phyloP scores from a whole-genome alignment of 306 rosid species.

The Cucurbita argyrosperma region DNA sequence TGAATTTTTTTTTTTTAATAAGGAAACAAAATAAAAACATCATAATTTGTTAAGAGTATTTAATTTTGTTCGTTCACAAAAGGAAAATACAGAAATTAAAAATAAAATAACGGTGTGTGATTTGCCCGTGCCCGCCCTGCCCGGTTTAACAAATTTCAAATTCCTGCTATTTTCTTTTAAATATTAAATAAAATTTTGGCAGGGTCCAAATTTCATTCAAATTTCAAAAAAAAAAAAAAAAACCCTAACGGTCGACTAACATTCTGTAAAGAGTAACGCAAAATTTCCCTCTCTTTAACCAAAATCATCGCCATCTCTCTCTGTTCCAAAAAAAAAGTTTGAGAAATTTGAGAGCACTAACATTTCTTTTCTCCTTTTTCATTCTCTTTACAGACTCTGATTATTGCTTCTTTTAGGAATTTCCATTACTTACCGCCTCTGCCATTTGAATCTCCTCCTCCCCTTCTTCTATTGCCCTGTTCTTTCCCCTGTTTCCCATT shows the following conservation, averaged over 20 bases:
- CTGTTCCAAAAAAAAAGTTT: background rate
- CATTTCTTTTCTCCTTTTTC: background rate
- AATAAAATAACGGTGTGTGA: background rate
- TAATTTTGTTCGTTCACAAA: background rate
- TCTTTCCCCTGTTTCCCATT: background rate
- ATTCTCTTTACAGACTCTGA: background rate
- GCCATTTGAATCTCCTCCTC: background rate
- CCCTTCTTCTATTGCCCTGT: background rate
- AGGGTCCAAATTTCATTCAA: constrained; percentile 1
- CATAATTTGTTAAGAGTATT: background rate
- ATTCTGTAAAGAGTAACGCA: constrained; percentile 4
- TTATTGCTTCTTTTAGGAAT: background rate
- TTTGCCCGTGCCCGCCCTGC: background rate
- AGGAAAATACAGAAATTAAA: background rate
- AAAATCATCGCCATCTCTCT: background rate
- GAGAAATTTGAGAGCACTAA: background rate
- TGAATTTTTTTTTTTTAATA: no score
- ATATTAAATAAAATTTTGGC: background rate
- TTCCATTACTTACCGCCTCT: background rate
- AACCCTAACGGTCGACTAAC: constrained; percentile 4
- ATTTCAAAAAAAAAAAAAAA: constrained; percentile 2
- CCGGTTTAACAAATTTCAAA: constrained; percentile 2
- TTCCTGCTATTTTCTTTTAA: background rate
- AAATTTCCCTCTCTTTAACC: background rate
- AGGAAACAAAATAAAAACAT: background rate